Evolutionary conservation across 2,329 filamentous ascomycete species (phyloP), one percentile per base, ranked within the genome.

Genomic region (Daldinia eschscholtzii): DNA sequence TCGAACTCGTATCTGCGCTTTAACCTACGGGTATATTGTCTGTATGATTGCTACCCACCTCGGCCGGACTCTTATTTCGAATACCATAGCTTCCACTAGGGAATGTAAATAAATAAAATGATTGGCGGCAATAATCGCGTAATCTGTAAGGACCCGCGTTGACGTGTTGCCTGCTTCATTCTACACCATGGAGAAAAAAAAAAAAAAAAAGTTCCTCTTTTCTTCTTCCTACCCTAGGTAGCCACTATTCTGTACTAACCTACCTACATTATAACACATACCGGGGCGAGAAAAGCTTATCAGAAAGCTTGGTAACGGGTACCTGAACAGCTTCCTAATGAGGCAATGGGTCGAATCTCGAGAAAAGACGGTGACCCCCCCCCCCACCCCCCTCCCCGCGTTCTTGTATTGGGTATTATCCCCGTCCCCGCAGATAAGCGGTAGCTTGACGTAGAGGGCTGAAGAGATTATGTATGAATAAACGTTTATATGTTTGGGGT

Each of bases 251-350:
- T 23, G 20, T 46, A 46, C 20, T n/a, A 30, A 30, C 20, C 6
- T 28, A 30, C 44, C 23, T 48, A 20, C 13, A 39, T 39, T 4
- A 39, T 12, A 39, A 13, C 20, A n/a, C 23, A 7, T 28, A 48
- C 20, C 39, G 30, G 7, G 42, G 42, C 7, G n/a, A 12, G 15
- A 20, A 42, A 28, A 57, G 59, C 60, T 67, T 69, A 69, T 67
- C 67, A 33, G 13, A 23, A 28, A n/a, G 18, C 42, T 23, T 55
- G 55, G 57, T 57, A 44, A 44, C 7, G 30, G 61, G 67, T 67
- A 46, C 67, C 63, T 69, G 67, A 20, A 4, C 4, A 69, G 60
- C 67, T 69, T 57, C 67, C 67, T 64, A 67, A 69, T 64, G 9
- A 28, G 63, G 67, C 44, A 67, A 67, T 20, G 4, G 42, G 12